Percentiles rank a stretch among this genome's conserved stretches.
These are phyloP conservation scores for Lodderomyces pseudojiufengensis DNA, from an alignment of 1,139 yeast species.

Conservation along the genomic window DNA sequence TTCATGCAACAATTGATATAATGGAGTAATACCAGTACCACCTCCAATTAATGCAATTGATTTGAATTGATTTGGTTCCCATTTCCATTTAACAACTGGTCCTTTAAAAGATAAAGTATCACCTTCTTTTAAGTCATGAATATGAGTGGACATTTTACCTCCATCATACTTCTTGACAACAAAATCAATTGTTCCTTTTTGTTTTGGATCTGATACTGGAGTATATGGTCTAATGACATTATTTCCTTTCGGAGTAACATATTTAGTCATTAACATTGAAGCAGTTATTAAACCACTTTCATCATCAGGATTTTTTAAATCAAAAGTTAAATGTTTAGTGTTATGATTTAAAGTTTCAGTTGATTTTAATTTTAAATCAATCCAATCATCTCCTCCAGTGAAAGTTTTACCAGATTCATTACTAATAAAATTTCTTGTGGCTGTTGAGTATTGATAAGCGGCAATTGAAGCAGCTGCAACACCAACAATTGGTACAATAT, in stretches of 20 bases:
- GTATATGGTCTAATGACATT: constrained; percentile 96
- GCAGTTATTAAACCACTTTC: constrained; percentile 80
- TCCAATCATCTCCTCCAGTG: constrained; percentile 72
- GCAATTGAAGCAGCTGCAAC: constrained; percentile 52
- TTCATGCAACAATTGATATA: constrained; percentile 83
- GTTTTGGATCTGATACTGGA: constrained; percentile 70
- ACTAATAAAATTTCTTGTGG: constrained; percentile 16
- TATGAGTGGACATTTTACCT: constrained; percentile 82
- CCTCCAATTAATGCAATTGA: constrained; percentile 89
- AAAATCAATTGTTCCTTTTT: constrained; percentile 73
- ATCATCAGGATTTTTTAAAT: constrained; percentile 63
- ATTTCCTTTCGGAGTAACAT: constrained; percentile 77
- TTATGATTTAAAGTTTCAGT: constrained; percentile 56
- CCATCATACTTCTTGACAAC: constrained; percentile 79
- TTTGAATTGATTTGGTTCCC: constrained; percentile 80
- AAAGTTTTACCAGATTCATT: constrained; percentile 58
- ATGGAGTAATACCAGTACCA: constrained; percentile 95
- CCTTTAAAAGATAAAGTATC: constrained; percentile 93
- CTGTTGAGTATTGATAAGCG: constrained; percentile 39
- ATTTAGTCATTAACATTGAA: constrained; percentile 77
- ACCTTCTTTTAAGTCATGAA: constrained; percentile 65
- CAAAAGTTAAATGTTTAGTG: constrained; percentile 68
- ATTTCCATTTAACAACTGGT: constrained; percentile 88
- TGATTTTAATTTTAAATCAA: constrained; percentile 68
- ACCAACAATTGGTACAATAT: constrained; percentile 35